Base-by-base conservation (phyloP, 768 basidiomycete genomes). In the Suillus spraguei region DNA sequence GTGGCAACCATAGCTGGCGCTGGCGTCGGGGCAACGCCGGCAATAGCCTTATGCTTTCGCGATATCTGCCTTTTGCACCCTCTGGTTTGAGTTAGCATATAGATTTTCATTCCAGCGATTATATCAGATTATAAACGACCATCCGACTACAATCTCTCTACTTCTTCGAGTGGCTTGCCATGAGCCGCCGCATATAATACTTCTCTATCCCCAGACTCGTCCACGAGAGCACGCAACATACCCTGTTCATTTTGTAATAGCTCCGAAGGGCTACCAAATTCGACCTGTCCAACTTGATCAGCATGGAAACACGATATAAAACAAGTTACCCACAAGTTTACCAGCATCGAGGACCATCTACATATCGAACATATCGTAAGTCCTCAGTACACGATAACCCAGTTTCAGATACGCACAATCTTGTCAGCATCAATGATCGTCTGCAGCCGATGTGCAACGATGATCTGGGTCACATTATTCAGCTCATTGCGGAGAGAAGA, bases 381-480 rank as follows among this genome's bases (percentile, higher is more conserved):
- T 6, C 36, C 11, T 16, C n/a, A 14, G 11, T 16, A 60, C 20
- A 47, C 10, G 67, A 71, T 61, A 33, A 33, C n/a, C 11, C 50
- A 16, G 17, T 22, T 24, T 6, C 7, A 17, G 7, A 32, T 22
- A 67, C 75, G 54, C 63, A 87, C 78, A 52, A 88, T 83, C 66
- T 84, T 83, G 69, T 88, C 86, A 4, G 85, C 83, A 59, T 87
- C 86, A 77, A 86, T 85, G 64, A 88, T 83, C 8, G 83, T 87
- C 62, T 81, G 79, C 9, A 85, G 68, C 20, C 87, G 80, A 70
- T 87, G 86, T 1, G 87, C 87, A 44, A 89, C 80, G 20, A 85
- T 87, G 36, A 88, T 74, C 22, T 88, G 72, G 0, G 87, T 88
- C 0, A 79, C 79, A 53, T 76, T 80, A 13, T 70, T 72, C 6